phyloP scores from a whole-genome alignment of 495 filamentous ascomycete species.

The Penicillium steckii region DNA sequence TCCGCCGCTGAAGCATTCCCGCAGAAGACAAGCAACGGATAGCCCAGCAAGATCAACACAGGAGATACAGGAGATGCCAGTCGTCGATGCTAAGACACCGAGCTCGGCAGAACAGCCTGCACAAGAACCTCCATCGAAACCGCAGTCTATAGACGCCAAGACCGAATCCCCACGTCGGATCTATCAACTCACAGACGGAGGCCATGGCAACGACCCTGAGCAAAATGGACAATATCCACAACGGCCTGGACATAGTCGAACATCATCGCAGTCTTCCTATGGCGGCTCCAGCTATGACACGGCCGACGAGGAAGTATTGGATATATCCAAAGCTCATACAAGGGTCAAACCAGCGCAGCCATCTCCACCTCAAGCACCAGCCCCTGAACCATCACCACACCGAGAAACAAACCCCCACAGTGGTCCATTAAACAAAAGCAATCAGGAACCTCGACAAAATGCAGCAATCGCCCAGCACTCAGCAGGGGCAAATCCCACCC shows the following conservation, averaged over 20 bases:
- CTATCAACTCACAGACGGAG: background rate
- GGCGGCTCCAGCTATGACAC: conserved; percentile 35
- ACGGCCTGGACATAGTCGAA: conserved; percentile 10
- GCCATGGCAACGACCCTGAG: background rate
- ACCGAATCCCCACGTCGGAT: background rate
- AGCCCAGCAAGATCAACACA: background rate
- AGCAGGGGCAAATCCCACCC: background rate
- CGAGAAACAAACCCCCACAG: background rate
- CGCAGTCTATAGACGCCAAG: background rate
- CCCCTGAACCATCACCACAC: background rate
- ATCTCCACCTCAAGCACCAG: background rate
- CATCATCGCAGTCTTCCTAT: conserved; percentile 19
- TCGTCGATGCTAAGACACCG: background rate
- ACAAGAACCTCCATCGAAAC: background rate
- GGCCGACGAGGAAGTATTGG: conserved; percentile 32
- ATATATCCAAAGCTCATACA: conserved; percentile 9
- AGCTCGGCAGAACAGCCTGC: background rate
- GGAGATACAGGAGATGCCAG: background rate
- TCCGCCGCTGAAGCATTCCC: conserved; percentile 14
- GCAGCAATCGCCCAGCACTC: background rate
- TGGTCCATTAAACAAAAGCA: background rate
- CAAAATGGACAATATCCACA: background rate
- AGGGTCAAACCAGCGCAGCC: background rate
- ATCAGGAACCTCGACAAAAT: background rate
- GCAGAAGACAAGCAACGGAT: background rate